Base-by-base conservation (phyloP, 164 flowering plant genomes). In the Magnolia sinica region DNA sequence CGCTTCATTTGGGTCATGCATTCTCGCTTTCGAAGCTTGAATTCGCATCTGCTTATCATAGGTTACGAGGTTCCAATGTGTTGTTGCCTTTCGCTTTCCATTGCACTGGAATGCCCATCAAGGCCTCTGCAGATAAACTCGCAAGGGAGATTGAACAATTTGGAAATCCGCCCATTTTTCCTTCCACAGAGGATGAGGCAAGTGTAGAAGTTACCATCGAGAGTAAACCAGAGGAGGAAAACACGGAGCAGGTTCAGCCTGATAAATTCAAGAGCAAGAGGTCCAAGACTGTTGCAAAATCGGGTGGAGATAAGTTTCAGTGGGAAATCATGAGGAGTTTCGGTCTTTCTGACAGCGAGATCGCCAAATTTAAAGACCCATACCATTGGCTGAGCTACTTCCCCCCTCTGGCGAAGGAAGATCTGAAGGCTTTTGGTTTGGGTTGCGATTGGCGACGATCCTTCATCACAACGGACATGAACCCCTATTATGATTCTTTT, bases 101-200 rank as follows among this genome's bases (percentile, higher is more conserved):
- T 81, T 93, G 96, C 79, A 93, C 98, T 66, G 97, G 98, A 14
- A 95, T 93, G 97, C 97, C 97, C 11, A 93, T 95, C 67, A 95
- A 93, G 87, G 98, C 98, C 27, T 85, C 98, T 0, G 97, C 98
- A 14, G 98, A 94, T 83, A 95, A 95, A 76, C 88, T 95, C 68
- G 79, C 81, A 0, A 74, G 92, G 29, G 95, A 89, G 84, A 81
- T 88, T 31, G 73, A 85, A 67, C 78, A 72, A 67, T 91, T 85
- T 78, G 95, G 95, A 55, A 61, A 90, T 66, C 93, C 92, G 37
- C 93, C 91, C 1, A 82, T 77, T 4, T 95, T 95, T 81, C 88
- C 89, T 24, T 67, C 74, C 29, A 52, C 71, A 11, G 85, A 66
- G 6, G 91, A 87, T 73, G 88, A 91, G 74, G 78, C 71, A 23